Evolutionary conservation across 2,329 filamentous ascomycete species (phyloP).

Genomic region (Claviceps africana): DNA sequence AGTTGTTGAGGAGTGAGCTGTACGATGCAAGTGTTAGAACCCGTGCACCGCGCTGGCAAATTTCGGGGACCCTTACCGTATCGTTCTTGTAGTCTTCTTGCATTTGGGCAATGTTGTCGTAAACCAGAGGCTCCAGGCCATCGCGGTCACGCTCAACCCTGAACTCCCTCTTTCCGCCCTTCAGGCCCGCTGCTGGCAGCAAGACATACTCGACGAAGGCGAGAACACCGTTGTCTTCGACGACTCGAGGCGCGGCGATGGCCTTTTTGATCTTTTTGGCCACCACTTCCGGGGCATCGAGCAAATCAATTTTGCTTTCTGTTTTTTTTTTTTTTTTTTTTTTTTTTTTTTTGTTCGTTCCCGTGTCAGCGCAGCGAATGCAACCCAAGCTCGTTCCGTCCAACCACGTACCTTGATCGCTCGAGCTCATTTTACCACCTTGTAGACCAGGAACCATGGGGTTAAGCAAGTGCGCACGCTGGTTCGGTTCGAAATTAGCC

Average conservation of each 20-base stretch:
- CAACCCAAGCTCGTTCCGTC: not conserved
- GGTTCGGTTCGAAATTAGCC: not conserved
- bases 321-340: slow-evolving; percentile 17
- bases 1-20: slow-evolving; percentile 68
- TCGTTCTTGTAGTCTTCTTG: slow-evolving; percentile 71
- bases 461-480: slow-evolving; percentile 31
- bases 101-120: slow-evolving; percentile 60
- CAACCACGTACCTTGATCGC: slow-evolving; percentile 39
- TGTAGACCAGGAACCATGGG: slow-evolving; percentile 81
- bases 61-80: slow-evolving; percentile 43
- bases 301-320: slow-evolving; percentile 85
- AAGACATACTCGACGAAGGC: slow-evolving; percentile 79
- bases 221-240: slow-evolving; percentile 77
- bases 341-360: too few species aligned
- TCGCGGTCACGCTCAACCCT: slow-evolving; percentile 53
- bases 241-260: slow-evolving; percentile 56
- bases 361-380: not conserved
- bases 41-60: rapidly evolving
- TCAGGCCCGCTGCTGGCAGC: slow-evolving; percentile 58
- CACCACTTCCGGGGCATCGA: slow-evolving; percentile 63
- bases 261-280: slow-evolving; percentile 79
- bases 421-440: slow-evolving; percentile 77
- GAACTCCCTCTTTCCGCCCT: slow-evolving; percentile 46
- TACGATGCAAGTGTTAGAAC: not conserved
- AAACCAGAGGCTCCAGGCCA: slow-evolving; percentile 58